Evolutionary conservation across 2,329 filamentous ascomycete genomes (phyloP).

Genomic region (Pseudonectria foliicola): DNA sequence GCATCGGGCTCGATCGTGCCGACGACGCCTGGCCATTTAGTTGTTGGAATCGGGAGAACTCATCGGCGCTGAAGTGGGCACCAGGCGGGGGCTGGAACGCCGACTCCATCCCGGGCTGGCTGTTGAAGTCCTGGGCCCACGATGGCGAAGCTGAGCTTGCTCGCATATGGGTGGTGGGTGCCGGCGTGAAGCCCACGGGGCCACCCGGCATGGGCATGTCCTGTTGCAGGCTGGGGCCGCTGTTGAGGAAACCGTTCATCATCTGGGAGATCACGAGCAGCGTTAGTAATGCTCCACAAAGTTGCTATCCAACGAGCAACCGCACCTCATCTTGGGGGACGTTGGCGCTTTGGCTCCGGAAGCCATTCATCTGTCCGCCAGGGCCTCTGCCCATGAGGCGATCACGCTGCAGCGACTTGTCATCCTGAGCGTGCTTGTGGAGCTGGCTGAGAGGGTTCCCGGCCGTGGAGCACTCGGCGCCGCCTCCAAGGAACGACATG

Average conservation of each 20-base stretch:
- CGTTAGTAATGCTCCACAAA: slow-evolving; percentile 23
- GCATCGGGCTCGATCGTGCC: slow-evolving; percentile 51
- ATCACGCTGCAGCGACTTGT: slow-evolving; percentile 90
- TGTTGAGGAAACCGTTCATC: slow-evolving; percentile 89
- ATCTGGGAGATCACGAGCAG: slow-evolving; percentile 47
- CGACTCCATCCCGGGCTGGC: slow-evolving; percentile 64
- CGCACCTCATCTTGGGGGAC: slow-evolving; percentile 66
- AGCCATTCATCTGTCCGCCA: slow-evolving; percentile 64
- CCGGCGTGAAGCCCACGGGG: slow-evolving; percentile 39
- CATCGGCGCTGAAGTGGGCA: slow-evolving; percentile 67
- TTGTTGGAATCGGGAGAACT: slow-evolving; percentile 83
- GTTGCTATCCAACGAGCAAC: slow-evolving; percentile 2
- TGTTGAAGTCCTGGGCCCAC: slow-evolving; percentile 47
- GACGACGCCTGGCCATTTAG: slow-evolving; percentile 50
- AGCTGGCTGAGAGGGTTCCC: slow-evolving; percentile 96
- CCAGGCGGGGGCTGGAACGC: slow-evolving; percentile 53
- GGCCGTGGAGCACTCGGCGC: slow-evolving; percentile 92
- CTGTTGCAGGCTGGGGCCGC: slow-evolving; percentile 54
- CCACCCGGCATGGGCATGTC: slow-evolving; percentile 46
- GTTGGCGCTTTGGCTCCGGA: slow-evolving; percentile 64
- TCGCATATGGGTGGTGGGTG: slow-evolving; percentile 45
- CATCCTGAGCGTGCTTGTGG: slow-evolving; percentile 93
- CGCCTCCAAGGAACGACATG: slow-evolving; percentile 95
- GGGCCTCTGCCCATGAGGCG: slow-evolving; percentile 71
- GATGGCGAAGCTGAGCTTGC: slow-evolving; percentile 47